Evolutionary conservation across 2,329 filamentous ascomycete species (phyloP).

Genomic region (Xylaria sp.): DNA sequence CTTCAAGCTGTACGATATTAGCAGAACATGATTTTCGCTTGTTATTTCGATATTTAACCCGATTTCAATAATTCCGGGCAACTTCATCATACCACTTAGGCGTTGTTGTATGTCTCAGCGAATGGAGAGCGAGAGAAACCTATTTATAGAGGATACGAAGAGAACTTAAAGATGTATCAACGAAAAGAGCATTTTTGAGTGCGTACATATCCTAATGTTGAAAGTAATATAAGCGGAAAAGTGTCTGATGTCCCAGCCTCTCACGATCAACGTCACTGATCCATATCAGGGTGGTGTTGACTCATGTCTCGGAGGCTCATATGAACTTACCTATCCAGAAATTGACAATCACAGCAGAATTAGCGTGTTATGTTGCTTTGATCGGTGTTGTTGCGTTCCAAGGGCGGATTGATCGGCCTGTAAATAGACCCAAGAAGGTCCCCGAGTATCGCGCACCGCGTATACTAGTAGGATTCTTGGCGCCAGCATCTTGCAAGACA

Average conservation of each 20-base stretch:
- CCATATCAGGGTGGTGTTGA: constrained; percentile 7
- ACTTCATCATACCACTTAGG: background rate
- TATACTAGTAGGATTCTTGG: background rate
- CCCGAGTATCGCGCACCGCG: background rate
- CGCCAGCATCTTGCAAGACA: constrained; percentile 25
- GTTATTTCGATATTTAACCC: background rate
- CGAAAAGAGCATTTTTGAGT: background rate
- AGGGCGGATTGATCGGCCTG: constrained; percentile 23
- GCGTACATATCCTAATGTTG: background rate
- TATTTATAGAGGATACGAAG: background rate
- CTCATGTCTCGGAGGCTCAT: constrained; percentile 14
- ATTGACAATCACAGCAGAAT: background rate
- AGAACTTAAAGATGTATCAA: background rate
- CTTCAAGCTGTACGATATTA: background rate
- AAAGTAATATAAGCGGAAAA: background rate
- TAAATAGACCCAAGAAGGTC: background rate
- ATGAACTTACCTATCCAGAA: background rate
- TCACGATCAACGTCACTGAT: background rate
- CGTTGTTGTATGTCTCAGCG: background rate
- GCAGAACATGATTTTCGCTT: background rate
- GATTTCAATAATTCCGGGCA: background rate
- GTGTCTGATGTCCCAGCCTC: background rate
- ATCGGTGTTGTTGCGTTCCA: constrained; percentile 26
- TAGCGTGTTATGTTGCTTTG: constrained; percentile 7
- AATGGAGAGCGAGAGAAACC: background rate